Conservation (phyloP, 371 early-diverging fungal species). For the Mucor circinelloides region DNA sequence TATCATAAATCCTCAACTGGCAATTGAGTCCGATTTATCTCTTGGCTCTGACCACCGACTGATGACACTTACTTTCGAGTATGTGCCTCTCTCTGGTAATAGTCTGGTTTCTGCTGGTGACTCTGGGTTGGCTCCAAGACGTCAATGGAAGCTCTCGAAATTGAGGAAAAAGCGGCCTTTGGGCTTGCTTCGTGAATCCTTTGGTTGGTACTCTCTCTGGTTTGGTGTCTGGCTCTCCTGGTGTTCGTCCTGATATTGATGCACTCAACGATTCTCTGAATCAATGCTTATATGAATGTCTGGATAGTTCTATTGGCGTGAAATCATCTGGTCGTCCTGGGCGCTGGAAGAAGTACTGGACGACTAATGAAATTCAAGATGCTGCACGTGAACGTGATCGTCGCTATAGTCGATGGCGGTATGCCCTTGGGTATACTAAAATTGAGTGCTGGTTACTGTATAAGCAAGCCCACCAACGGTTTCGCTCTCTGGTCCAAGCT, state of each 20-base stretch:
- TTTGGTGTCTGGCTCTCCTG: not conserved
- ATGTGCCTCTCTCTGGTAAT: not conserved
- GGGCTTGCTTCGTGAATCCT: not conserved
- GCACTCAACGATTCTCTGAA: slow-evolving; percentile 1
- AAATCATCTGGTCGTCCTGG: too few relatives aligned
- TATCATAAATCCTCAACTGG: not conserved
- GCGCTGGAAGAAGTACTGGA: too few relatives aligned
- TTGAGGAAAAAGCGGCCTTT: not conserved
- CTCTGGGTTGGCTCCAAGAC: not conserved
- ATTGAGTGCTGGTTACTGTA: slow-evolving; percentile 1
- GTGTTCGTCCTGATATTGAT: slow-evolving; percentile 10
- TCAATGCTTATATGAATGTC: not conserved
- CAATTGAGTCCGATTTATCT: slow-evolving; percentile 8
- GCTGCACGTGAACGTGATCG: slow-evolving; percentile 4
- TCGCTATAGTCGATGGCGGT: slow-evolving; percentile 10
- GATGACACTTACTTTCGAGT: not conserved
- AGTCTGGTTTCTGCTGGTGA: not conserved
- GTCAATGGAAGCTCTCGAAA: slow-evolving; percentile 13
- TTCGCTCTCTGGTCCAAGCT: not conserved
- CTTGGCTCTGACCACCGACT: slow-evolving; percentile 16
- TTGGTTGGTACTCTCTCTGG: not conserved
- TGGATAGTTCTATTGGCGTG: slow-evolving; percentile 9
- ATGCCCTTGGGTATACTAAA: slow-evolving; percentile 6
- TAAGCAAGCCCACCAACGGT: not conserved
- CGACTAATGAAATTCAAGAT: slow-evolving; percentile 1